A percentile compares a stretch with the other conserved stretches of the same genome.
These are phyloP conservation scores for Pestalotiopsis sp. DNA, from an alignment of 2,329 filamentous ascomycete species.

Conservation along the genomic window DNA sequence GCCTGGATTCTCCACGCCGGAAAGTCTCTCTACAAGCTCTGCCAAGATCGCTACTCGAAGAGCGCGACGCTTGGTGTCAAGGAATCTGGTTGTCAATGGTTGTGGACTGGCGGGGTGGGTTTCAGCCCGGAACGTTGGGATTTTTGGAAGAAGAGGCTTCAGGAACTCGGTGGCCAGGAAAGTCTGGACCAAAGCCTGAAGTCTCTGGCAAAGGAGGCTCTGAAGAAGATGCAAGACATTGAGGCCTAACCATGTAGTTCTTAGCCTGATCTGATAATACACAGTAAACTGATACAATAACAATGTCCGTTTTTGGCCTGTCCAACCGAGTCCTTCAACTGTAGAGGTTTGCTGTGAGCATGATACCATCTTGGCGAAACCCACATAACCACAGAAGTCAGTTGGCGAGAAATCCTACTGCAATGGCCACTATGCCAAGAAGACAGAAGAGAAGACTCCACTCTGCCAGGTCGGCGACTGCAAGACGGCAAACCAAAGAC, in stretches of 20 bases:
- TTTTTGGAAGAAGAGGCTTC: neutral
- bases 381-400: no score
- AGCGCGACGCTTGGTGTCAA: neutral
- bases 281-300: neutral
- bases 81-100: neutral
- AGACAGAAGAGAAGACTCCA: no score
- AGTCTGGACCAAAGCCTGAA: neutral
- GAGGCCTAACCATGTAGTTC: neutral
- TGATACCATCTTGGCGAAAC: no score
- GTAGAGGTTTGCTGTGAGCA: no score
- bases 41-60: neutral
- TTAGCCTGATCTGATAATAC: neutral
- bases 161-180: neutral
- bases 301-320: no score
- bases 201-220: neutral
- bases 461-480: no score
- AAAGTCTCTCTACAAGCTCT: neutral
- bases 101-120: neutral
- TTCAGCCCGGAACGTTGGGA: neutral
- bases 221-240: neutral
- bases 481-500: no score
- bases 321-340: no score
- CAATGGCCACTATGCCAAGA: no score
- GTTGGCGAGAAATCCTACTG: no score
- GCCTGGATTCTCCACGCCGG: neutral